Conservation (phyloP, 2,329 filamentous ascomycete species). For the Lasiodiplodia sp. region DNA sequence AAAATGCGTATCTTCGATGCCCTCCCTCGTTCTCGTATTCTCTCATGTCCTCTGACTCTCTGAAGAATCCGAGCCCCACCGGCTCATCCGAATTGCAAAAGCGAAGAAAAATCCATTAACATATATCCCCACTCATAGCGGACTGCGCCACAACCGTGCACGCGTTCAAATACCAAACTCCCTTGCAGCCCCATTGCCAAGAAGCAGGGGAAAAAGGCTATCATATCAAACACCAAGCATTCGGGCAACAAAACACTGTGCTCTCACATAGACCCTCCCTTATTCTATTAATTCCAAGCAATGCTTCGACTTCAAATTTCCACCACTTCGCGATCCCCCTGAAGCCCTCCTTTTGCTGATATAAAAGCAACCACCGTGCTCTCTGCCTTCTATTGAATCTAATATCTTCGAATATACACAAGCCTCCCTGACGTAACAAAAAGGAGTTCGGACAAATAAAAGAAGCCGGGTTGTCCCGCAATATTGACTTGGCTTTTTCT, state of each 20-base stretch:
- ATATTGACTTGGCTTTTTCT: background rate
- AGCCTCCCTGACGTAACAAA: too few relatives aligned
- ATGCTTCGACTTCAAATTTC: too few relatives aligned
- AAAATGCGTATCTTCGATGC: background rate
- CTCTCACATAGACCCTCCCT: background rate
- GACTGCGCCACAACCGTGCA: constrained; percentile 13
- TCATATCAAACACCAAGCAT: background rate
- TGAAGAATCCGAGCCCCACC: background rate
- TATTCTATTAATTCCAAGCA: background rate
- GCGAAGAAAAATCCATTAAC: background rate
- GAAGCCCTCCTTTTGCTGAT: background rate
- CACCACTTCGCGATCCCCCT: background rate
- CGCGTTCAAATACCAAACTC: background rate
- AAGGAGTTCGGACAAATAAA: too few relatives aligned
- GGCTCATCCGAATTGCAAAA: too few relatives aligned
- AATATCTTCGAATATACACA: too few relatives aligned
- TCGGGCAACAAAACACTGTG: background rate
- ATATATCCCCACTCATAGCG: background rate
- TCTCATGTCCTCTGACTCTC: background rate
- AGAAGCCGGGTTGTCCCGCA: background rate
- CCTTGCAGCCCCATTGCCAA: background rate
- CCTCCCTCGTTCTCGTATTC: background rate
- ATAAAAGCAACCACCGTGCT: background rate
- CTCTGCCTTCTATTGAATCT: too few relatives aligned
- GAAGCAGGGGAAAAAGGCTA: background rate